Conservation (phyloP, 176 grass and related monocot species). For the maize (Zea mays) region Zm-B73-REFERENCE-NAM-5.0 NC_050097.1:4540501-4541000, state of each 20-base stretch:
- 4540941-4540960: conserved; percentile 98
- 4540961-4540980: conserved; percentile 92
- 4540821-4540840: background rate
- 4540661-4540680: conserved; percentile 40
- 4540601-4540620: conserved; percentile 93
- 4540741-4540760: conserved; percentile 99
- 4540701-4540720: conserved; percentile 90
- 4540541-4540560: conserved; percentile 64
- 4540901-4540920: conserved; percentile 84
- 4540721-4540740: conserved; percentile 84
- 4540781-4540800: too few species aligned
- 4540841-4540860: conserved; percentile 74
- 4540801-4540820: background rate
- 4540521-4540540: conserved; percentile 65
- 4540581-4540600: conserved; percentile 89
- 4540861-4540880: conserved; percentile 88
- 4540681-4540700: conserved; percentile 96
- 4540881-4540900: conserved; percentile 92
- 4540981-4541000: conserved; percentile 89
- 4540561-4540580: conserved; percentile 58
- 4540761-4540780: conserved; percentile 64
- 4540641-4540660: conserved; percentile 76
- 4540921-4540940: conserved; percentile 82
- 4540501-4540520: conserved; percentile 69
- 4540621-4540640: conserved; percentile 99